These are phyloP conservation scores for Exophiala bonariae DNA, from an alignment of 2,329 filamentous ascomycete genomes.

Conservation along the genomic window DNA sequence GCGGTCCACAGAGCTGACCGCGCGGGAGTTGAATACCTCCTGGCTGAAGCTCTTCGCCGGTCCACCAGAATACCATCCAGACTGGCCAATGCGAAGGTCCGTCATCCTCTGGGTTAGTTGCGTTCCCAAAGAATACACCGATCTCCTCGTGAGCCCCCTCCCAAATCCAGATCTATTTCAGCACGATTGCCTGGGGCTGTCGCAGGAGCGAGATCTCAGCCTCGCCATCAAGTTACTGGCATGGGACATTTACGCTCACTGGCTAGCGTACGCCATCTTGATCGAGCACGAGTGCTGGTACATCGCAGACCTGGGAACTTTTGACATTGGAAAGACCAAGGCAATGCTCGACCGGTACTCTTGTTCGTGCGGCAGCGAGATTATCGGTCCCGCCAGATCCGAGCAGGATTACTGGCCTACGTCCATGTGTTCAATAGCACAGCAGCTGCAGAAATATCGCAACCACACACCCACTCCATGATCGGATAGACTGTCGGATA, in stretches of 20 bases:
- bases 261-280: constrained; percentile 13
- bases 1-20: neutral
- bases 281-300: constrained; percentile 10
- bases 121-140: constrained; percentile 2
- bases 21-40: neutral
- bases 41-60: constrained; percentile 7
- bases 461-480: no score
- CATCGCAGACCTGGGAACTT: constrained; percentile 5
- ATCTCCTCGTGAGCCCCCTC: neutral
- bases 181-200: neutral
- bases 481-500: no score
- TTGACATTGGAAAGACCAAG: constrained; percentile 9
- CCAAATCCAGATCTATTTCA: neutral
- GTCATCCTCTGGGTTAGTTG: constrained; percentile 11
- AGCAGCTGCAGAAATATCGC: constrained; percentile 5
- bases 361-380: neutral
- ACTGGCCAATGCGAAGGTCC: neutral
- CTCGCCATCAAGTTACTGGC: constrained; percentile 12
- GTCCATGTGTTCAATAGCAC: constrained; percentile 7
- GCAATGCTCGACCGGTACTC: no score
- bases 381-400: neutral
- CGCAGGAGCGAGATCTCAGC: neutral
- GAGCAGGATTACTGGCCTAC: constrained; percentile 5
- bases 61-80: constrained; percentile 4
- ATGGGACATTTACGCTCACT: constrained; percentile 16